Conservation (phyloP, 306 rosid genomes). For the Inga oerstediana region DNA sequence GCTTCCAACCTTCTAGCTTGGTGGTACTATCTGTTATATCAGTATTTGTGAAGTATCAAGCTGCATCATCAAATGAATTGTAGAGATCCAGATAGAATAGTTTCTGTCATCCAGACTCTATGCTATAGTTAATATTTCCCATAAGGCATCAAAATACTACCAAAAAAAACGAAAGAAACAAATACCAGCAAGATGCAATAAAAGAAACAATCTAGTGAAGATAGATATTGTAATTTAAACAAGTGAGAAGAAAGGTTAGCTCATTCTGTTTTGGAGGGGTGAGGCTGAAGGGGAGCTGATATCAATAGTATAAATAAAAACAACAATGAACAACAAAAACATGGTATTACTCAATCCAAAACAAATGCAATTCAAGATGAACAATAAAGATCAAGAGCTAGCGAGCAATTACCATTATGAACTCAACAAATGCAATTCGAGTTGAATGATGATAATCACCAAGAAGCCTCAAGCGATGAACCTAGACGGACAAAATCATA, state of each 20-base stretch:
- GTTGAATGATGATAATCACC: conserved; percentile 98
- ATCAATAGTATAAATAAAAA: neutral
- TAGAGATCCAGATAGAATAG: neutral
- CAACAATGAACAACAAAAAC: conserved; percentile 22
- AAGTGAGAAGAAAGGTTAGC: neutral
- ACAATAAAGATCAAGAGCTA: conserved; percentile 21
- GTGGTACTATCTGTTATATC: neutral
- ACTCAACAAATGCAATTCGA: conserved; percentile 95
- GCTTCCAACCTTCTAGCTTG: neutral
- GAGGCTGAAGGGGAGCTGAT: neutral
- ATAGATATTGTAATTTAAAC: neutral
- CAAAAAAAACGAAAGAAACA: neutral
- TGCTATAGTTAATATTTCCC: neutral
- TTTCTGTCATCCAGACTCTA: neutral
- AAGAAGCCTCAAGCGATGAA: conserved; percentile 92
- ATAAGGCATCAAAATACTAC: neutral
- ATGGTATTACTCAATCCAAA: conserved; percentile 3
- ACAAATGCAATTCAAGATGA: neutral
- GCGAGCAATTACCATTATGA: conserved; percentile 61
- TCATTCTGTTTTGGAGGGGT: neutral
- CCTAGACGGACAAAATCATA: conserved; percentile 50
- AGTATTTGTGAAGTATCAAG: neutral
- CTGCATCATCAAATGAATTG: neutral
- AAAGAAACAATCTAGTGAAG: neutral
- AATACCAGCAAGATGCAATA: neutral